Percentiles rank a stretch among this genome's conserved stretches.
Conservation (phyloP, 106 monocot genomes). For the Allium sativum region DNA sequence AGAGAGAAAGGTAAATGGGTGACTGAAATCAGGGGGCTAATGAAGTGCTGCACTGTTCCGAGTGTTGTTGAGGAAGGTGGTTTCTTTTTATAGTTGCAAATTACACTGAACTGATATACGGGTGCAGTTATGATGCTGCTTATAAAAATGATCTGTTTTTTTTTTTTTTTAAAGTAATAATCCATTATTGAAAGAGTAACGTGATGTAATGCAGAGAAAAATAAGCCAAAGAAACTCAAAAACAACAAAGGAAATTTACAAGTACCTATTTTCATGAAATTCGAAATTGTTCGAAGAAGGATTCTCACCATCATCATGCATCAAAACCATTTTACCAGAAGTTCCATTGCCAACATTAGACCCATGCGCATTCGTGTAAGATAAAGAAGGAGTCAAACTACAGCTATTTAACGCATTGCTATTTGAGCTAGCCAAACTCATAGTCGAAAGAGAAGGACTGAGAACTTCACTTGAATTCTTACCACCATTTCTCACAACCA, state of each 20-base stretch:
- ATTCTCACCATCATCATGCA: slow-evolving; percentile 16
- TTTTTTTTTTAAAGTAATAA: no score
- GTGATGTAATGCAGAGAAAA: no score
- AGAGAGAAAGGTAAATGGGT: no score
- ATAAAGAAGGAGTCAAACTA: slow-evolving; percentile 14
- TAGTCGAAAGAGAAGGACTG: slow-evolving; percentile 37
- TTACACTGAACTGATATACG: no score
- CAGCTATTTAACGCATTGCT: slow-evolving; percentile 34
- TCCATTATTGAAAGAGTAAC: no score
- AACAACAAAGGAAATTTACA: background rate
- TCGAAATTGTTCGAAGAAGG: slow-evolving; percentile 30
- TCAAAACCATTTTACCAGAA: slow-evolving; percentile 12
- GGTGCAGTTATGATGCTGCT: no score
- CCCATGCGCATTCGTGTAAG: slow-evolving; percentile 23
- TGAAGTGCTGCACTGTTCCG: no score
- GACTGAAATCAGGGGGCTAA: no score
- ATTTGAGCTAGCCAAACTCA: slow-evolving; percentile 43
- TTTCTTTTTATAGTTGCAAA: no score
- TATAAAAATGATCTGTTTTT: no score
- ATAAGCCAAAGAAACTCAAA: no score
- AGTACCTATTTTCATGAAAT: slow-evolving; percentile 51
- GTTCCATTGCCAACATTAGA: slow-evolving; percentile 16
- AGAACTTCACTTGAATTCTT: slow-evolving; percentile 11
- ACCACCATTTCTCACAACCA: slow-evolving; percentile 10
- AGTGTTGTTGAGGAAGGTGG: no score